Evolutionary conservation across 306 rosid species (phyloP).

Genomic region (Vicia faba): DNA sequence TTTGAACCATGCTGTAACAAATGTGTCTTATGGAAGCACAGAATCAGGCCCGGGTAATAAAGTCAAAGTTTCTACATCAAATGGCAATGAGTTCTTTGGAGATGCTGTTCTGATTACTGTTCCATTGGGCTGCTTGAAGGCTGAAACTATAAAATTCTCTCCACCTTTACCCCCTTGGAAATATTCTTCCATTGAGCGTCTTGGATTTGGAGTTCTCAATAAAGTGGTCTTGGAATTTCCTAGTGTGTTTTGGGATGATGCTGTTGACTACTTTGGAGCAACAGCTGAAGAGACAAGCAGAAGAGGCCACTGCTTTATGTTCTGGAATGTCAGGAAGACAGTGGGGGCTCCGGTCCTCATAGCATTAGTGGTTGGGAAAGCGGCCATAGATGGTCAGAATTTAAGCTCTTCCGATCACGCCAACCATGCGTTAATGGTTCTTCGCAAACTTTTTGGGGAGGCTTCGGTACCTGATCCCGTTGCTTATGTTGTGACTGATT

Average conservation of each 20-base stretch:
- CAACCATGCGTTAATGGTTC: slow-evolving; percentile 80
- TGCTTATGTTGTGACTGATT: slow-evolving; percentile 90
- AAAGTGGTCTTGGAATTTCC: slow-evolving; percentile 93
- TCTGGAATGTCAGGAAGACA: slow-evolving; percentile 94
- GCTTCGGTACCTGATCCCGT: slow-evolving; percentile 89
- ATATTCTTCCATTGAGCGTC: slow-evolving; percentile 74
- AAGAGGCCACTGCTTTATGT: slow-evolving; percentile 98
- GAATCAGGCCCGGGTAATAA: slow-evolving; percentile 48
- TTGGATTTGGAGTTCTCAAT: slow-evolving; percentile 96
- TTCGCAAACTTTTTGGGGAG: slow-evolving; percentile 91
- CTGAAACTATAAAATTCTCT: slow-evolving; percentile 82
- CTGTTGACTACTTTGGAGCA: slow-evolving; percentile 98
- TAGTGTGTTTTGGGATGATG: slow-evolving; percentile 91
- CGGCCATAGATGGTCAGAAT: slow-evolving; percentile 83
- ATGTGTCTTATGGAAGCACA: slow-evolving; percentile 63
- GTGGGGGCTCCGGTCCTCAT: slow-evolving; percentile 98
- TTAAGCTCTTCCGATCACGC: slow-evolving; percentile 77
- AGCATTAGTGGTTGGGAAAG: slow-evolving; percentile 94
- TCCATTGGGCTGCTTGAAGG: slow-evolving; percentile 96
- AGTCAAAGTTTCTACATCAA: slow-evolving; percentile 77
- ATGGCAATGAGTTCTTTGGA: slow-evolving; percentile 70
- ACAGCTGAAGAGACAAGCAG: slow-evolving; percentile 82
- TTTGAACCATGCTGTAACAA: slow-evolving; percentile 76
- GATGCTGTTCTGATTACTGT: slow-evolving; percentile 94
- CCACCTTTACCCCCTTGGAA: slow-evolving; percentile 94